Evolutionary conservation across 805 yeast species (phyloP).

Genomic region (Saccharomycopsis guyanensis): DNA sequence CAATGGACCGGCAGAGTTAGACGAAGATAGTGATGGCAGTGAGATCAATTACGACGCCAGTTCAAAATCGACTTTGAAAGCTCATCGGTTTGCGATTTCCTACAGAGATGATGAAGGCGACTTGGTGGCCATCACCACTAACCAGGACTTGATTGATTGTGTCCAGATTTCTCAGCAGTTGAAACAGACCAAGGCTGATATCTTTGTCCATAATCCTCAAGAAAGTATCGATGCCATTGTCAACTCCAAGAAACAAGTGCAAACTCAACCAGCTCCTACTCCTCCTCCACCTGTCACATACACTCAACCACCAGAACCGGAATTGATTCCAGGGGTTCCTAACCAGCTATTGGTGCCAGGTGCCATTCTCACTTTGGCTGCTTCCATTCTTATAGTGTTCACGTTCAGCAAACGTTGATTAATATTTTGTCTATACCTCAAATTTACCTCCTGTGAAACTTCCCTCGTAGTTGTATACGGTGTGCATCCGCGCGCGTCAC

Average conservation of each 20-base stretch:
- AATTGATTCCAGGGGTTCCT: constrained; percentile 44
- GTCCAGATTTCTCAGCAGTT: constrained; percentile 45
- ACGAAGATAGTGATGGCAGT: constrained; percentile 20
- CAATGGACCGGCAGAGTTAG: constrained; percentile 29
- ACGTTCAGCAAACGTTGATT: constrained; percentile 43
- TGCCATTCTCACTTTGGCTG: constrained; percentile 50
- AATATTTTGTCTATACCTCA: too few relatives aligned
- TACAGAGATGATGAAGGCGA: constrained; percentile 84
- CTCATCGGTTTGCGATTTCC: constrained; percentile 51
- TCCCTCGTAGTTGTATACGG: too few relatives aligned
- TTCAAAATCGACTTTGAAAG: constrained; percentile 13
- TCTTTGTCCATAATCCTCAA: constrained; percentile 63
- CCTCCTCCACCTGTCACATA: neutral
- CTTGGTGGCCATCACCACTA: constrained; percentile 65
- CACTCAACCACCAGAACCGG: constrained; percentile 6
- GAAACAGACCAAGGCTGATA: constrained; percentile 56
- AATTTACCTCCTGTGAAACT: too few relatives aligned
- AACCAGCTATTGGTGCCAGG: constrained; percentile 60
- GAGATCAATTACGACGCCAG: constrained; percentile 3
- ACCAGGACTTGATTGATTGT: constrained; percentile 68
- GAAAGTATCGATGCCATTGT: constrained; percentile 29
- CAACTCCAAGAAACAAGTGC: neutral
- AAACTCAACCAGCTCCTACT: neutral
- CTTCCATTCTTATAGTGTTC: constrained; percentile 49
- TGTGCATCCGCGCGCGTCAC: too few relatives aligned